phyloP scores from a whole-genome alignment of 352 stramenopile genomes.

The Globisporangium canariense region DNA sequence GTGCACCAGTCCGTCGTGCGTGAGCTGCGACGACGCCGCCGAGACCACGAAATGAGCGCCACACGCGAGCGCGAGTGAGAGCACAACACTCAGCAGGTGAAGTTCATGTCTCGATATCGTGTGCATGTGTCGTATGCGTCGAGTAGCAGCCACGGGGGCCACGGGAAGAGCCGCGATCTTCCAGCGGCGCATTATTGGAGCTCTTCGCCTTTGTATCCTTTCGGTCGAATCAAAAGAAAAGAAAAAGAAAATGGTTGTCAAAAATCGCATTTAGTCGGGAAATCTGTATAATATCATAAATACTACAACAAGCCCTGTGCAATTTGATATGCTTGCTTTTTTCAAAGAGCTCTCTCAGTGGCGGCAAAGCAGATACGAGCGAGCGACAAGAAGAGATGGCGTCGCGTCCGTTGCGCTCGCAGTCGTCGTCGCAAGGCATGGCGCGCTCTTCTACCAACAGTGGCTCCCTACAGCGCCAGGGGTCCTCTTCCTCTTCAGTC shows the following conservation, averaged over 20 bases:
- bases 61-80: not conserved
- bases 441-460: not conserved
- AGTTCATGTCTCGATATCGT: not conserved
- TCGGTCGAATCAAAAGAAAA: too few relatives aligned
- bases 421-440: constrained; percentile 1
- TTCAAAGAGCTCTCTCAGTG: not conserved
- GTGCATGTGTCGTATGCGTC: not conserved
- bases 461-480: constrained; percentile 18
- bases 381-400: not conserved
- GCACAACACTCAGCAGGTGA: not conserved
- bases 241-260: too few relatives aligned
- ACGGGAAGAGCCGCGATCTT: not conserved
- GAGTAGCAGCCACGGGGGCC: not conserved
- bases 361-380: not conserved
- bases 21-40: constrained; percentile 20
- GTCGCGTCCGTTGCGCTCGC: constrained; percentile 15
- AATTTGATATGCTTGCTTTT: not conserved
- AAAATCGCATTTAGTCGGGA: too few relatives aligned
- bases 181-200: not conserved
- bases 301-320: too few relatives aligned
- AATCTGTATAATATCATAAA: too few relatives aligned
- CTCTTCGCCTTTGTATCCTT: not conserved
- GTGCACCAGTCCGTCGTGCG: constrained; percentile 27
- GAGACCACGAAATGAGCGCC: not conserved
- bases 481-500: constrained; percentile 11